Evolutionary conservation across 306 rosid species (phyloP), one percentile per base, ranked within the genome.

Genomic region (Astragalus glycyphyllos): DNA sequence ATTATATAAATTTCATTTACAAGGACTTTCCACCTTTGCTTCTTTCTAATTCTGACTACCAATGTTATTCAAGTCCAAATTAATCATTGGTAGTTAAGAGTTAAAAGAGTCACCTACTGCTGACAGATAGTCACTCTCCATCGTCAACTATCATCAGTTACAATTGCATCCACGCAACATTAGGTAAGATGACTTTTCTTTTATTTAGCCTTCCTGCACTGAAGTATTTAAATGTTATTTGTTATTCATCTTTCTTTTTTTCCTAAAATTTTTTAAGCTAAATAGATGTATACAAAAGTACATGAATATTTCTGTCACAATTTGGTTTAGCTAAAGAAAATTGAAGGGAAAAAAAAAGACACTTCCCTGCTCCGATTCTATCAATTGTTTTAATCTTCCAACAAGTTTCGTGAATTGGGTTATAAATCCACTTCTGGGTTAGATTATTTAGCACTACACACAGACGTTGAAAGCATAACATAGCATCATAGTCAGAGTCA

Each of bases 131-230:
- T 59, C 31, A 58, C 66, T 50, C 31, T 4, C 54, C 71, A 61
- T 61, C 56, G 76, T 69, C 81, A 69, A 69, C 42, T 12, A 41
- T 50, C 50, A 40, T 49, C 54, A 1, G 53, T 75, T 66, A 46
- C 68, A 75, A 57, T 46, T 75, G 59, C 58, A 68, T 68, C 47
- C 38, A 59, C 44, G 70, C 41, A 58, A 57, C 53, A 57, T 55
- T 32, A 42, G 14, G 65, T 45, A 54, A 64, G 45, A 45, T 4
- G 32, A 54, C 5, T 12, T 68, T 65, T 65, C 31, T 48, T 13
- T 47, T 65, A 14, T 29, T 32, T 23, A 23, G 29, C 29, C 29
- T 11, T 6, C 57, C 70, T 20, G 14, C 6, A 37, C 14, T 6
- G n/a, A n/a, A n/a, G n/a, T n/a, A n/a, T n/a, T n/a, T n/a, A n/a